These are phyloP conservation scores for Colletotrichum chlorophyti DNA, from an alignment of 2,329 filamentous ascomycete species.

Conservation along the genomic window DNA sequence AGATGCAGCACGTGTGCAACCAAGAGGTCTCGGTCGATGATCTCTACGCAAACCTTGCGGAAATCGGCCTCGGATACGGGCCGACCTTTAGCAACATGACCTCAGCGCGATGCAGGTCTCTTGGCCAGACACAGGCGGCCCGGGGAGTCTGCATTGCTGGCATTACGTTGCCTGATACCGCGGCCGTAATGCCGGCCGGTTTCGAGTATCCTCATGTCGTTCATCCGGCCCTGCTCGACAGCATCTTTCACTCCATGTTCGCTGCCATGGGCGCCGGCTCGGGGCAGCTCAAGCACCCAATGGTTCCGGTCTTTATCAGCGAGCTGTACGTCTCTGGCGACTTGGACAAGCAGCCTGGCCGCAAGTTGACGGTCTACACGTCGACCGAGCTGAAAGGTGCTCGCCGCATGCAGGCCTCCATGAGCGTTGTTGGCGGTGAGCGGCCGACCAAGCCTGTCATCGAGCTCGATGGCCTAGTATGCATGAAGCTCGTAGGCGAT, in stretches of 20 bases:
- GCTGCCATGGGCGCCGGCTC: neutral
- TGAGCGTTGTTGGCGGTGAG: neutral
- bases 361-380: conserved; percentile 1
- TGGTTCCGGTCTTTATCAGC: conserved; percentile 8
- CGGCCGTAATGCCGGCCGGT: neutral
- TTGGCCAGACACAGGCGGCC: neutral
- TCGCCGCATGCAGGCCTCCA: neutral
- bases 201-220: conserved; percentile 2
- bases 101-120: neutral
- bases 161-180: neutral
- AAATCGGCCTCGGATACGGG: conserved; percentile 22
- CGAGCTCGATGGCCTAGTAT: neutral
- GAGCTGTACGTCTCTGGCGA: conserved; percentile 1
- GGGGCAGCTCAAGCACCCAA: neutral
- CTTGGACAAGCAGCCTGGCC: neutral
- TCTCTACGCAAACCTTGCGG: conserved; percentile 12
- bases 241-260: conserved; percentile 2
- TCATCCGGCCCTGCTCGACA: conserved; percentile 1
- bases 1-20: neutral
- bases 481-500: neutral
- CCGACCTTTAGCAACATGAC: conserved; percentile 18
- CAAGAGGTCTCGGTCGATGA: neutral
- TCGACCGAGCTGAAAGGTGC: neutral
- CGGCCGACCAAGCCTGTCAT: neutral
- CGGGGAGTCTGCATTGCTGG: neutral